Conservation (phyloP, 2,329 filamentous ascomycete genomes). For the Rhynchosporium secalis region DNA sequence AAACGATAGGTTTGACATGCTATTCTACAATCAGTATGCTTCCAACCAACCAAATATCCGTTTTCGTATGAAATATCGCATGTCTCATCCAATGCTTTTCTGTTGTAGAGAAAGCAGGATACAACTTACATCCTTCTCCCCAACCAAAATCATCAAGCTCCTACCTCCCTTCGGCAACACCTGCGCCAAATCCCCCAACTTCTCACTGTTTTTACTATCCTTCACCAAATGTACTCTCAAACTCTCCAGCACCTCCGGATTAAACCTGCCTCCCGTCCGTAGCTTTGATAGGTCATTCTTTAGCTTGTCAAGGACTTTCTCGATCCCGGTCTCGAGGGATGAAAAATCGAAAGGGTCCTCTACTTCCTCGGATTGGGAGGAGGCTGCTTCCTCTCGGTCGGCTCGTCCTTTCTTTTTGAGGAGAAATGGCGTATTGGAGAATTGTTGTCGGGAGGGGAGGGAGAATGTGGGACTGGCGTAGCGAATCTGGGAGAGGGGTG, state of each 20-base stretch:
- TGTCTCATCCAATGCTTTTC: too few species aligned
- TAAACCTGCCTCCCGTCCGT: constrained; percentile 61
- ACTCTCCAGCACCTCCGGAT: constrained; percentile 60
- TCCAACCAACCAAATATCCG: background rate
- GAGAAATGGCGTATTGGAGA: constrained; percentile 25
- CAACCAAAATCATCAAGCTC: constrained; percentile 60
- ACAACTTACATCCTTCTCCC: constrained; percentile 60
- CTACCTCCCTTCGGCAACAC: constrained; percentile 64
- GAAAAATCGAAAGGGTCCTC: constrained; percentile 62
- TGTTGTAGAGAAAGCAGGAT: background rate
- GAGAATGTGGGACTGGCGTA: constrained; percentile 4
- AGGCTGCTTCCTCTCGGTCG: constrained; percentile 27
- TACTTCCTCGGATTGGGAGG: constrained; percentile 16
- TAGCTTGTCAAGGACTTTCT: constrained; percentile 54
- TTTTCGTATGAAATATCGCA: background rate
- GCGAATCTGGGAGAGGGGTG: constrained; percentile 1
- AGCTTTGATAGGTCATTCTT: constrained; percentile 63
- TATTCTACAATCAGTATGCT: constrained; percentile 33
- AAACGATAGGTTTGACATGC: constrained; percentile 55
- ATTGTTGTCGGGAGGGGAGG: constrained; percentile 8
- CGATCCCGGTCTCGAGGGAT: constrained; percentile 55
- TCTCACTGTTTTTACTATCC: constrained; percentile 50
- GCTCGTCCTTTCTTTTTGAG: constrained; percentile 34
- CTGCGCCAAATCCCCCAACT: constrained; percentile 63
- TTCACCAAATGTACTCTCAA: constrained; percentile 60